phyloP scores from a whole-genome alignment of 805 yeast species.

The Cyberlindnera veronae region DNA sequence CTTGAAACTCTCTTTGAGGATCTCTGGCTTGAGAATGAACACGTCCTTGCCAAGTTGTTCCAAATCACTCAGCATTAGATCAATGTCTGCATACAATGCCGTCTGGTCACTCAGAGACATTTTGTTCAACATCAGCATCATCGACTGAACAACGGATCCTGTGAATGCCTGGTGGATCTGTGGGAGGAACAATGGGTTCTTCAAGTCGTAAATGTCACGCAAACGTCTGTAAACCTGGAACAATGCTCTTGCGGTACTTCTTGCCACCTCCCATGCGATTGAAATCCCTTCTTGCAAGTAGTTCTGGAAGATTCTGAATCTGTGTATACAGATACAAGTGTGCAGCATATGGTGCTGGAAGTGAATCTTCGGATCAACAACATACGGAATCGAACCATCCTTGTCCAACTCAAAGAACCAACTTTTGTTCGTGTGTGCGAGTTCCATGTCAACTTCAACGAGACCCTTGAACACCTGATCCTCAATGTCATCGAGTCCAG shows the following conservation, averaged over 20 bases:
- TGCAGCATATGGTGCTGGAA: slow-evolving; percentile 32
- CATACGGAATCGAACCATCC: slow-evolving; percentile 24
- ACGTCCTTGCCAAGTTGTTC: slow-evolving; percentile 24
- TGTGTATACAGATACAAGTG: slow-evolving; percentile 30
- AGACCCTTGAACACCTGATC: slow-evolving; percentile 24
- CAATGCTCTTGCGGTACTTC: slow-evolving; percentile 25
- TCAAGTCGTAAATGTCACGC: slow-evolving; percentile 22
- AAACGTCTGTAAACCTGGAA: slow-evolving; percentile 29
- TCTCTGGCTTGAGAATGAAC: slow-evolving; percentile 27
- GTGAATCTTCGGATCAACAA: slow-evolving; percentile 24
- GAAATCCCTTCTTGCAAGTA: slow-evolving; percentile 27
- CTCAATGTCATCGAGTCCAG: slow-evolving; percentile 18
- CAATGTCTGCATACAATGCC: slow-evolving; percentile 26
- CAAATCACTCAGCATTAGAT: slow-evolving; percentile 25
- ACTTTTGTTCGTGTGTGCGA: slow-evolving; percentile 21
- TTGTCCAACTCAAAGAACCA: slow-evolving; percentile 28
- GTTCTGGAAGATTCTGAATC: slow-evolving; percentile 30
- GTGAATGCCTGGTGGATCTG: slow-evolving; percentile 33
- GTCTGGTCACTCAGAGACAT: slow-evolving; percentile 20
- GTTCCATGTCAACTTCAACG: slow-evolving; percentile 26
- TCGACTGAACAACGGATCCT: slow-evolving; percentile 32
- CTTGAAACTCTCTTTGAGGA: slow-evolving; percentile 27
- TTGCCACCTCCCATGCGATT: slow-evolving; percentile 29
- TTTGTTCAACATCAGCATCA: slow-evolving; percentile 28
- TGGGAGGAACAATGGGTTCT: slow-evolving; percentile 28